Evolutionary conservation across 495 filamentous ascomycete species (phyloP).

Genomic region (Daldinia concentrica): DNA sequence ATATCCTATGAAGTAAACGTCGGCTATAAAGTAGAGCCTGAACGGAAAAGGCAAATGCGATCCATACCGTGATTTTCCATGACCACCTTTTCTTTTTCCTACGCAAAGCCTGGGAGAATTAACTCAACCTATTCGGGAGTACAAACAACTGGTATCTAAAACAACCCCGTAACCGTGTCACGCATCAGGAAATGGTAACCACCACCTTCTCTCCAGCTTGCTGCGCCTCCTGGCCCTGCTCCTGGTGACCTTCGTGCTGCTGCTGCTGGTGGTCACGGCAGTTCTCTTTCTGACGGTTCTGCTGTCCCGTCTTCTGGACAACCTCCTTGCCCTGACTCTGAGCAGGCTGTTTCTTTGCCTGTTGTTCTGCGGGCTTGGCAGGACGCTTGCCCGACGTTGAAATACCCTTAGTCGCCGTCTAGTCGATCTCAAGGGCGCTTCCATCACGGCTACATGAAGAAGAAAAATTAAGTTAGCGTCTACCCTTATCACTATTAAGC

Average conservation of each 20-base stretch:
- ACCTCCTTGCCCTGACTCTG: neutral
- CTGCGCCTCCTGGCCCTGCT: neutral
- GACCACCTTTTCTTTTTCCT: neutral
- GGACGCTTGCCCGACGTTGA: neutral
- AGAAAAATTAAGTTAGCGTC: neutral
- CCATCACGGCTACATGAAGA: constrained; percentile 25
- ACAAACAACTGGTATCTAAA: neutral
- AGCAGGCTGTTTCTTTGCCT: neutral
- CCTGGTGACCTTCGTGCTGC: neutral
- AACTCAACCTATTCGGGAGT: neutral
- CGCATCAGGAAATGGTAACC: neutral
- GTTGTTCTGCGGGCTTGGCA: neutral
- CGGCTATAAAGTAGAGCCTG: neutral
- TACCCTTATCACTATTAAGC: neutral
- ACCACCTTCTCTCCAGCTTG: neutral
- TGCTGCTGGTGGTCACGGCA: no score
- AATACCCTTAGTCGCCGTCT: neutral
- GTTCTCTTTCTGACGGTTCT: neutral
- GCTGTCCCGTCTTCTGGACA: neutral
- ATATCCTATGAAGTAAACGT: no score
- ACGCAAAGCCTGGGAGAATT: neutral
- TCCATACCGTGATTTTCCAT: neutral
- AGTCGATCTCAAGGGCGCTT: constrained; percentile 25
- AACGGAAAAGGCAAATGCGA: neutral
- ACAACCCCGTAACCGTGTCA: neutral